Evolutionary conservation across 768 basidiomycete genomes (phyloP), one percentile per base, ranked within the genome.

Genomic region (Candolleomyces eurysporus): DNA sequence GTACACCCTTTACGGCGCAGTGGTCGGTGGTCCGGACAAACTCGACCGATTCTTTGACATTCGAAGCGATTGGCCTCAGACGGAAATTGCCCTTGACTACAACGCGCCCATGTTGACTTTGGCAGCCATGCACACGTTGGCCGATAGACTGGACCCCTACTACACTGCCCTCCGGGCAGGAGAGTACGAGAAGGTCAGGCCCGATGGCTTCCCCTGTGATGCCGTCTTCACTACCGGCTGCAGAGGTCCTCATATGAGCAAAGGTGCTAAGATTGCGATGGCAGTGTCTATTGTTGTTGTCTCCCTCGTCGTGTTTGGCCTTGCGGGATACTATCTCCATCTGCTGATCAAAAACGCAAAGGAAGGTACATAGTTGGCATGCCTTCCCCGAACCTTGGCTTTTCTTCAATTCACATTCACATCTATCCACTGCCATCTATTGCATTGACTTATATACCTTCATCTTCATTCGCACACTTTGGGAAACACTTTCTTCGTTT

Each of bases 71-170:
- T 96, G 93, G 91, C 89, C 89, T 0, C 82, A 96, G 74, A 90
- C 87, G 17, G 95, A 97, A 82, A 79, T 87, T 56, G 91, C 89
- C n/a, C 74, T 94, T 45, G 95, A 97, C 69, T 95, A 94, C 72
- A 92, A 91, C 65, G 92, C 94, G 0, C 93, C 94, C 2, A 80
- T 96, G 78, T 79, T 96, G n/a, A 90, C 92, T 1, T 81, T 97
- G 40, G 86, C 90, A 0, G 90, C 93, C 17, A 86, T 87, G 79
- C 85, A 89, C 65, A 80, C 89, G n/a, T 68, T 90, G 54, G 87
- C 85, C 63, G 84, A 86, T 61, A 78, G 76, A 26, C 72, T 69
- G 19, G 92, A 95, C 65, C 94, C 94, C 0, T 94, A 81, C 75
- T 97, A 85, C 71, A 91, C 89, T 16, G 74, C 80, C 6, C 76